Conservation (phyloP, 495 filamentous ascomycete genomes). For the Talaromyces stipitatus region DNA sequence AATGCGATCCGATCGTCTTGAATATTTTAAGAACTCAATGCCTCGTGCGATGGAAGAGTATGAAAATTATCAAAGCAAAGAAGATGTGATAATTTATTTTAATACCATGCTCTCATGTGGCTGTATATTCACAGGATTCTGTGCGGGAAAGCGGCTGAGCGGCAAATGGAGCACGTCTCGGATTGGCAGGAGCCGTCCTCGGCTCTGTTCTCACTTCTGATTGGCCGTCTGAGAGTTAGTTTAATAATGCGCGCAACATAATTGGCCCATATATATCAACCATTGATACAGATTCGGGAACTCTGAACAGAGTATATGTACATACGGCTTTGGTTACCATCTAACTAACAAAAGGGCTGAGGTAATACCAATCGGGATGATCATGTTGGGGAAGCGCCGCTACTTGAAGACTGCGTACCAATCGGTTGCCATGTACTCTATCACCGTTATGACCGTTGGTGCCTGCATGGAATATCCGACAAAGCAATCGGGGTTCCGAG, state of each 20-base stretch:
- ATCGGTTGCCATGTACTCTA: too few relatives aligned
- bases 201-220: not conserved
- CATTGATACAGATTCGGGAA: too few relatives aligned
- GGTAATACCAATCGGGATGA: too few relatives aligned
- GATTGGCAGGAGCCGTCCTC: not conserved
- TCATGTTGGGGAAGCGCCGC: too few relatives aligned
- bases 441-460: too few relatives aligned
- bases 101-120: not conserved
- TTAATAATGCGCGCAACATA: not conserved
- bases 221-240: not conserved
- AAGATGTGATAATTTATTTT: not conserved
- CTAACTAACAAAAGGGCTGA: too few relatives aligned
- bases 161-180: not conserved
- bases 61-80: not conserved
- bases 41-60: not conserved
- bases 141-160: not conserved
- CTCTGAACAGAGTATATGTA: too few relatives aligned
- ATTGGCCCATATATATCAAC: not conserved
- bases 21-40: not conserved
- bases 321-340: too few relatives aligned
- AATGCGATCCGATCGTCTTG: not conserved
- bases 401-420: too few relatives aligned
- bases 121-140: not conserved
- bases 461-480: too few relatives aligned
- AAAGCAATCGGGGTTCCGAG: too few relatives aligned